Conservation (phyloP, 2,329 filamentous ascomycete species). For the Colletotrichum filicis region DNA sequence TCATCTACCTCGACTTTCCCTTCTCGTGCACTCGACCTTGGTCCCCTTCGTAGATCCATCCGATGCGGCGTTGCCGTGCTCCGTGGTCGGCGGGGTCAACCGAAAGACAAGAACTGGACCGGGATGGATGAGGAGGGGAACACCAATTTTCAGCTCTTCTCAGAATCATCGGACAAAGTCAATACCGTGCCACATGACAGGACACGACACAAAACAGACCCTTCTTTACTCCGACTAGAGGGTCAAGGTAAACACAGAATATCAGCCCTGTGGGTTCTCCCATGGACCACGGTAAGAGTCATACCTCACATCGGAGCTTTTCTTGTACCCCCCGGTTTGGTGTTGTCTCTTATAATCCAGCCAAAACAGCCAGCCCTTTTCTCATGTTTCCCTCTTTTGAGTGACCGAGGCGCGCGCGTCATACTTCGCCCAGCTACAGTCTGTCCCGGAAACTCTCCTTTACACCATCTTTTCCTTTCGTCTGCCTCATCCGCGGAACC, state of each 20-base stretch:
- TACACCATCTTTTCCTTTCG: neutral
- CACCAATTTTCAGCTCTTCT: neutral
- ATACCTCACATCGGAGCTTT: neutral
- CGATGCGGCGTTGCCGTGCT: constrained; percentile 7
- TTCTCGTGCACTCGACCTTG: neutral
- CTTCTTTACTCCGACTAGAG: neutral
- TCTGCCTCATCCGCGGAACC: constrained; percentile 4
- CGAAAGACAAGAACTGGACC: neutral
- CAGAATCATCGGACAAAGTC: constrained; percentile 23
- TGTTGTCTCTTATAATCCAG: neutral
- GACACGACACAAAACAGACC: neutral
- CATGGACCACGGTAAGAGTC: neutral
- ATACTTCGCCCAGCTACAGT: constrained; percentile 20
- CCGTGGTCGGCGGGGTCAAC: constrained; percentile 13
- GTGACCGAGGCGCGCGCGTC: neutral
- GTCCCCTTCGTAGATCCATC: constrained; percentile 15
- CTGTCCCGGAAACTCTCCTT: neutral
- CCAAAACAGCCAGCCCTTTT: neutral
- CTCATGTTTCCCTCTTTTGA: neutral
- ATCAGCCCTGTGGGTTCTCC: neutral
- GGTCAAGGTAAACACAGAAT: neutral
- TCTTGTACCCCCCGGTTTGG: too few relatives aligned
- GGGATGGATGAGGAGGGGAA: neutral
- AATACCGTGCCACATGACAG: constrained; percentile 4
- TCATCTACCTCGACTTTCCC: neutral